Base-by-base conservation (phyloP, 2,329 filamentous ascomycete genomes). In the Cryphonectria naterciae region DNA sequence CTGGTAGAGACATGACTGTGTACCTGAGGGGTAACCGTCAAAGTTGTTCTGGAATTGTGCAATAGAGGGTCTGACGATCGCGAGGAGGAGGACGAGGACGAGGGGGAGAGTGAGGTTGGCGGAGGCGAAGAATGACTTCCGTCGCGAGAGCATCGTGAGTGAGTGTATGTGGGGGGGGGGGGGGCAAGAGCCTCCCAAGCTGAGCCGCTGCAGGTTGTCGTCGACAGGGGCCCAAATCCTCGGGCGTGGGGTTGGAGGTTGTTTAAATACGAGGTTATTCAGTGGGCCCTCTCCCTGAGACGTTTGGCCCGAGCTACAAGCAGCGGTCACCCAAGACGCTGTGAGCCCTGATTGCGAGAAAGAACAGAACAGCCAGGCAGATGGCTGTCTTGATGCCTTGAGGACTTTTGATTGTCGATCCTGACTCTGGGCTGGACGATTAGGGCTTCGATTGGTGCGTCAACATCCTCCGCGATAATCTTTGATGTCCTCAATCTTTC, bases 1-100 rank as follows among this genome's bases (percentile, higher is more conserved):
- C 22, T 79, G 64, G 73, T 81, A 77, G 1, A 88, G 78, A 70
- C 86, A 88, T 10, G 75, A 8, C 69, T 84, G 83, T 2, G 84
- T 77, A 28, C 72, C 76, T 32, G 74, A 22, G 0, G 85, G 84
- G 73, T 86, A 86, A 35, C 79, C 74, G 37, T 77, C 78, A 74
- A 86, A 86, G 77, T 85, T 79, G 73, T 82, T 81, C 3, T 77
- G 68, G 63, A 81, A 68, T 49, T 77, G 75, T 61, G 75, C 75
- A 49, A 72, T 72, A 19, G 73, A 69, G 11, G 68, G 60, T 65
- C 74, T 65, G 46, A 75, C 70, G 62, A 72, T 68, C 15, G 75
- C 58, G 46, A 78, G 74, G 43, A 78, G 74, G 43, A 79, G 60
- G 65, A 80, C 60, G 73, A 82, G 43, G 73, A 78, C 68, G 68